These are phyloP conservation scores for Phtheirospermum japonicum DNA, from an alignment of 257 asterid species.

Conservation along the genomic window DNA sequence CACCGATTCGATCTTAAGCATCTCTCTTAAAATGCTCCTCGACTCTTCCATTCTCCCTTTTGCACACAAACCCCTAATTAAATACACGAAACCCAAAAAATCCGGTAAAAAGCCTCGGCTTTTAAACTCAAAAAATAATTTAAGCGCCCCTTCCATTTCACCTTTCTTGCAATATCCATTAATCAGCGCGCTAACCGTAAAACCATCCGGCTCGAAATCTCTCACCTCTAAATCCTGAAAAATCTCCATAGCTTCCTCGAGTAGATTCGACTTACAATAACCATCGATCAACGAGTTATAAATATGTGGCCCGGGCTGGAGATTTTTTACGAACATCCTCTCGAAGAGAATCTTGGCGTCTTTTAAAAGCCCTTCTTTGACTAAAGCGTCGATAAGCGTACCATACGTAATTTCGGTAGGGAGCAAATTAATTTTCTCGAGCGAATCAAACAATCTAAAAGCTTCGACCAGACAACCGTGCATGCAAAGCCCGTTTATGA, in stretches of 20 bases:
- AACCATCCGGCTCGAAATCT: constrained; percentile 63
- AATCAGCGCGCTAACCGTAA: constrained; percentile 70
- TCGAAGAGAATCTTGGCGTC: constrained; percentile 68
- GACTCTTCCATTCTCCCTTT: constrained; percentile 99
- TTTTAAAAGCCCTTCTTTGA: constrained; percentile 59
- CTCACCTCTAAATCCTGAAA: constrained; percentile 54
- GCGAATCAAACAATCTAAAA: constrained; percentile 74
- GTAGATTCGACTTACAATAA: constrained; percentile 58
- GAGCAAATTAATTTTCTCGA: constrained; percentile 44
- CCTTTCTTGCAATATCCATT: constrained; percentile 72
- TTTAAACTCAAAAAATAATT: constrained; percentile 53
- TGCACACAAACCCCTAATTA: constrained; percentile 68
- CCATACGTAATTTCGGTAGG: constrained; percentile 80
- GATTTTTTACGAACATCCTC: constrained; percentile 52
- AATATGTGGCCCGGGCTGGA: constrained; percentile 49
- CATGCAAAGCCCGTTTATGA: constrained; percentile 68
- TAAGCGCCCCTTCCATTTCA: constrained; percentile 86
- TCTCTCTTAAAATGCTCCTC: constrained; percentile 65
- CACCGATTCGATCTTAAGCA: constrained; percentile 63
- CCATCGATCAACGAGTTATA: constrained; percentile 81
- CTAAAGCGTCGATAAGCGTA: constrained; percentile 71
- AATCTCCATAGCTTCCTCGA: constrained; percentile 59
- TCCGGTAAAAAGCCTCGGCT: constrained; percentile 61
- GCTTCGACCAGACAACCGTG: constrained; percentile 88
- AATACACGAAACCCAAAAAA: constrained; percentile 71